phyloP scores from a whole-genome alignment of 768 basidiomycete genomes.

The Podaxis mareebaensis region DNA sequence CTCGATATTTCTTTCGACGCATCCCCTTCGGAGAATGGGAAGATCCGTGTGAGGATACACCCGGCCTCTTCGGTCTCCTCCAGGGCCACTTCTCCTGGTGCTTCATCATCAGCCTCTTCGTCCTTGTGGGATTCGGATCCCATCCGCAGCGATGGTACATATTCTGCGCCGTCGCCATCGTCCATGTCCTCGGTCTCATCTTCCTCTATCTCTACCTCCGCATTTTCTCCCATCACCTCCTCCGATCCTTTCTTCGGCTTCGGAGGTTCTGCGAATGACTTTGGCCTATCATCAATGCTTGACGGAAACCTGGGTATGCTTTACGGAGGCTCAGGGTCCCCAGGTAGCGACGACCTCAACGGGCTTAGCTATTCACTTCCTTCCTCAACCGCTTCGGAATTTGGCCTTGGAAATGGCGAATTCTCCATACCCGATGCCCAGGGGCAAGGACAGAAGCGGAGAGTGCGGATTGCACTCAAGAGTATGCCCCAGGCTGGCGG shows the following conservation, averaged over 20 bases:
- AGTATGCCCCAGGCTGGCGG: constrained; percentile 60
- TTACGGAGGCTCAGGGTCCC: constrained; percentile 23
- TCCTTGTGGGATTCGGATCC: constrained; percentile 21
- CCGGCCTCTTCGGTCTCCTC: constrained; percentile 50
- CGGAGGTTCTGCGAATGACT: constrained; percentile 38
- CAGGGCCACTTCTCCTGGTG: constrained; percentile 36
- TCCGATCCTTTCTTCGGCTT: constrained; percentile 63
- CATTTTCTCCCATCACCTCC: constrained; percentile 6
- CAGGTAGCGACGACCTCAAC: constrained; percentile 10
- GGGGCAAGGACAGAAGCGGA: constrained; percentile 39
- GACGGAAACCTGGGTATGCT: constrained; percentile 38
- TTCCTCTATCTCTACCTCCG: constrained; percentile 26
- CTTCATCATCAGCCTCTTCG: constrained; percentile 21
- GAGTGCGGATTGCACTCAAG: constrained; percentile 68
- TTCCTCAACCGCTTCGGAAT: constrained; percentile 19
- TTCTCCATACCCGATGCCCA: constrained; percentile 29
- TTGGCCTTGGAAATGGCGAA: constrained; percentile 38
- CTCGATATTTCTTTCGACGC: constrained; percentile 77
- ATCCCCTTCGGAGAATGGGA: constrained; percentile 61
- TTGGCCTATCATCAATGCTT: constrained; percentile 35
- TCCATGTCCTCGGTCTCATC: constrained; percentile 41
- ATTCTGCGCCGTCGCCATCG: constrained; percentile 22
- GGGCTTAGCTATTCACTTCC: constrained; percentile 9
- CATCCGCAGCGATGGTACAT: constrained; percentile 15
- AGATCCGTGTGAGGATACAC: constrained; percentile 74